Conservation (phyloP, 2,329 filamentous ascomycete species). For the Pseudogymnoascus sp. region DNA sequence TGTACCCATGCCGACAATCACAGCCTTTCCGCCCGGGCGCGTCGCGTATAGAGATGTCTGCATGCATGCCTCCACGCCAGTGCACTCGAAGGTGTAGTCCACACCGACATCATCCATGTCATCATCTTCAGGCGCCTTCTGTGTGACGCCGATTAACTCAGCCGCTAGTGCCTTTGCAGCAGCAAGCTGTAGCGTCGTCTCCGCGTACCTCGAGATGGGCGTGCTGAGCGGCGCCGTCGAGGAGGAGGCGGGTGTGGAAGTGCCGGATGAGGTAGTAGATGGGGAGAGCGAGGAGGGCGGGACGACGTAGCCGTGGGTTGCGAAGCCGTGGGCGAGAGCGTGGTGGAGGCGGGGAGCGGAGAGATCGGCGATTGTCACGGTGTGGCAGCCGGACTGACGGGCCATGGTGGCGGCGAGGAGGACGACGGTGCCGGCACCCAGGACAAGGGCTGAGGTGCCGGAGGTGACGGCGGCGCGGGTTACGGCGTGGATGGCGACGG, state of each 20-base stretch:
- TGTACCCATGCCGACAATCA: constrained; percentile 88
- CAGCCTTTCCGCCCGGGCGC: constrained; percentile 67
- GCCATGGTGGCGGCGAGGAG: constrained; percentile 83
- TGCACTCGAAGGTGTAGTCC: constrained; percentile 57
- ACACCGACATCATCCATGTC: constrained; percentile 66
- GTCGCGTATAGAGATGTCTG: constrained; percentile 67
- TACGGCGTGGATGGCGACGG: constrained; percentile 79
- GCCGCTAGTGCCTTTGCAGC: constrained; percentile 58
- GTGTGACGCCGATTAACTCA: constrained; percentile 65
- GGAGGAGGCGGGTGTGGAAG: constrained; percentile 40
- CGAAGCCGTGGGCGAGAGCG: constrained; percentile 51
- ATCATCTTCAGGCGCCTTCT: constrained; percentile 58
- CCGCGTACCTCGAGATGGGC: constrained; percentile 72
- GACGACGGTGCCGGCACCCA: constrained; percentile 82
- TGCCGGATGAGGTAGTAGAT: constrained; percentile 39
- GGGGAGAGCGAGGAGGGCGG: constrained; percentile 40
- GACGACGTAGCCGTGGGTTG: constrained; percentile 52
- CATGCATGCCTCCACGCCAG: constrained; percentile 71
- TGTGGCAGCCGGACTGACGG: constrained; percentile 72
- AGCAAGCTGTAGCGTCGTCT: constrained; percentile 65
- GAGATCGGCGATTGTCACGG: constrained; percentile 80
- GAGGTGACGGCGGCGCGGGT: constrained; percentile 66
- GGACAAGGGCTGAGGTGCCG: constrained; percentile 72
- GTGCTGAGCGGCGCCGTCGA: constrained; percentile 42
- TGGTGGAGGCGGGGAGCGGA: constrained; percentile 46